phyloP scores from a whole-genome alignment of 108 stramenopile species.

The Mediolabrus comicus region DNA sequence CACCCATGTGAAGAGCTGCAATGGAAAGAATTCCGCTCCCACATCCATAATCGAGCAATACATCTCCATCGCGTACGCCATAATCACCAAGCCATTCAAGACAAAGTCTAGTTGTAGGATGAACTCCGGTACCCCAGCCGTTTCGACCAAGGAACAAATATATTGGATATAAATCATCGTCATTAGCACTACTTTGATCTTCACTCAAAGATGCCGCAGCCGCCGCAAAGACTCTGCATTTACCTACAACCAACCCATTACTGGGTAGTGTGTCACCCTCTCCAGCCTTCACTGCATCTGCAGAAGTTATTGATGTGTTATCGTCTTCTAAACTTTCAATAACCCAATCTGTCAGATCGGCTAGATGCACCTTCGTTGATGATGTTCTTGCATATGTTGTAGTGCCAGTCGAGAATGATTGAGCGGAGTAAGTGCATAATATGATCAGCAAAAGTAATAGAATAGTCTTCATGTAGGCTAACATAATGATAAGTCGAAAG shows the following conservation, averaged over 20 bases:
- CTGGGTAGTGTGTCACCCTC: conserved; percentile 49
- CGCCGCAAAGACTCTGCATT: conserved; percentile 37
- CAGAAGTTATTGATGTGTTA: conserved; percentile 25
- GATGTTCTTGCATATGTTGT: not conserved
- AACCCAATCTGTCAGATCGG: conserved; percentile 47
- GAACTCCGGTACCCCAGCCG: conserved; percentile 69
- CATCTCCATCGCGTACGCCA: conserved; percentile 10
- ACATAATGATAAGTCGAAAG: too few relatives aligned
- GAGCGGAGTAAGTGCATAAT: too few relatives aligned
- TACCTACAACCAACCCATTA: conserved; percentile 41
- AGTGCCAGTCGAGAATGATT: not conserved
- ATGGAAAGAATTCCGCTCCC: conserved; percentile 75
- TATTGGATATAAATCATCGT: conserved; percentile 31
- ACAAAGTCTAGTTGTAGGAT: conserved; percentile 77
- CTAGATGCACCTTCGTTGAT: not conserved
- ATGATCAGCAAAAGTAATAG: too few relatives aligned
- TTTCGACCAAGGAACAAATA: conserved; percentile 13
- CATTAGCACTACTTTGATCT: not conserved
- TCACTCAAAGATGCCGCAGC: too few relatives aligned
- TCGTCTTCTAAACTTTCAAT: conserved; percentile 44
- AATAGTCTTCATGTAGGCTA: too few relatives aligned
- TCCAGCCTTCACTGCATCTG: conserved; percentile 39
- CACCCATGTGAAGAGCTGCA: conserved; percentile 47
- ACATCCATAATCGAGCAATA: conserved; percentile 70
- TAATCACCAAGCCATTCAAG: conserved; percentile 51